Evolutionary conservation across 805 yeast species (phyloP).

Genomic region (Peterozyma toletana): DNA sequence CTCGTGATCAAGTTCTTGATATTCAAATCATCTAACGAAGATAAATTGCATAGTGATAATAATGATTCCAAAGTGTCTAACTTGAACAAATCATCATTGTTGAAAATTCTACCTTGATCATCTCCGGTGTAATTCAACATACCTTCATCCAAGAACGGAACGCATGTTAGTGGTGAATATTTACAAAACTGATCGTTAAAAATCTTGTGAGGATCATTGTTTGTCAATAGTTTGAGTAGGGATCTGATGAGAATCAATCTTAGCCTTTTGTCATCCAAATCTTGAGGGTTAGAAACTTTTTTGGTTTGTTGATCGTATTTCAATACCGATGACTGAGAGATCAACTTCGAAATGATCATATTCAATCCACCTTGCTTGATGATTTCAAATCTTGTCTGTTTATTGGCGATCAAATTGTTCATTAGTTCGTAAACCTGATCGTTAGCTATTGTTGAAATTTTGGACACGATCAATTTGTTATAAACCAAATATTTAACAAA

Average conservation of each 20-base stretch:
- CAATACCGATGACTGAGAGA: conserved; percentile 20
- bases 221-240: conserved; percentile 36
- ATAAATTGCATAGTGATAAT: conserved; percentile 42
- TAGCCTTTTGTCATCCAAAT: conserved; percentile 11
- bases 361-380: conserved; percentile 40
- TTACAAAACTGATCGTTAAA: conserved; percentile 20
- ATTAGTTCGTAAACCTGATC: conserved; percentile 26
- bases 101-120: background rate
- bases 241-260: conserved; percentile 30
- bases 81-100: conserved; percentile 16
- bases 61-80: conserved; percentile 39
- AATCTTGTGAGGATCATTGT: conserved; percentile 33
- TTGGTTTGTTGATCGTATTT: conserved; percentile 15
- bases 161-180: conserved; percentile 29
- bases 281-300: conserved; percentile 15
- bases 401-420: conserved; percentile 23
- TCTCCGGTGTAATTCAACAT: conserved; percentile 29
- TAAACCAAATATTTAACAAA: conserved; percentile 18
- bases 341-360: conserved; percentile 29
- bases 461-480: conserved; percentile 13
- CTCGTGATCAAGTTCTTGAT: conserved; percentile 28
- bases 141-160: conserved; percentile 43
- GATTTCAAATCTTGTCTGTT: conserved; percentile 23
- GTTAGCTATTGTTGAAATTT: conserved; percentile 15
- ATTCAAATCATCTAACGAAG: conserved; percentile 27